Evolutionary conservation across 768 basidiomycete species (phyloP), one percentile per base, ranked within the genome.

Genomic region (Leccinum longicurvipes): DNA sequence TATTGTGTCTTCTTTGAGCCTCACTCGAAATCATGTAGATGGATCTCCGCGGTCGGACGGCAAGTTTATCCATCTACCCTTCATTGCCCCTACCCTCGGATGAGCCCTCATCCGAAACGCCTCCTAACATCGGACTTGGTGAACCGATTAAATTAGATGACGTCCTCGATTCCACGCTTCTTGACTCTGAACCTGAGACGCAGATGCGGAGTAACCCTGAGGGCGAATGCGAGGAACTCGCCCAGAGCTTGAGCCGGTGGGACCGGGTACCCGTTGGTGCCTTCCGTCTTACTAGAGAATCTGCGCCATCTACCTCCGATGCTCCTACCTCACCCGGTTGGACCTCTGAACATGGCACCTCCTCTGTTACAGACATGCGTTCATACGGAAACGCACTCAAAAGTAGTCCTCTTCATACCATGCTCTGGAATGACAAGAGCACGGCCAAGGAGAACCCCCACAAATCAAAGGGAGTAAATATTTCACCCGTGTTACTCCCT

Each of bases 91-190:
- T 71, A 47, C 60, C 73, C 41, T 74, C 75, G 36, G 76, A 76
- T 47, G 77, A 76, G 23, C 60, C 65, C 24, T 61, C 65, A 36
- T 64, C 71, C 47, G 69, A 67, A 48, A 67, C 67, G 34, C 70
- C 71, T 17, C 69, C 76, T 4, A 73, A 76, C 14, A 67, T 72
- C 24, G 66, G 69, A 25, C 74, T 79, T 24, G 72, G 82, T 14
- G 80, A 84, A 56, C 75, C 82, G 11, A 77, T 82, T 32, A 74
- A 73, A 57, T 77, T 92, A 21, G 82, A 89, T 62, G 90, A 92
- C 61, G 89, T 92, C 17, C 76, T 92, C 32, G 87, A 92, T 54
- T 77, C 84, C 1, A 85, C 89, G 0, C 82, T 87, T 70, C 74
- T 91, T 19, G 84, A 84, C 61, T 77, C 79, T 0, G 85, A 85